Percentiles rank a stretch among this genome's conserved stretches.
Evolutionary conservation across 306 rosid genomes (phyloP).

Genomic region (Amphicarpaea edgeworthii): DNA sequence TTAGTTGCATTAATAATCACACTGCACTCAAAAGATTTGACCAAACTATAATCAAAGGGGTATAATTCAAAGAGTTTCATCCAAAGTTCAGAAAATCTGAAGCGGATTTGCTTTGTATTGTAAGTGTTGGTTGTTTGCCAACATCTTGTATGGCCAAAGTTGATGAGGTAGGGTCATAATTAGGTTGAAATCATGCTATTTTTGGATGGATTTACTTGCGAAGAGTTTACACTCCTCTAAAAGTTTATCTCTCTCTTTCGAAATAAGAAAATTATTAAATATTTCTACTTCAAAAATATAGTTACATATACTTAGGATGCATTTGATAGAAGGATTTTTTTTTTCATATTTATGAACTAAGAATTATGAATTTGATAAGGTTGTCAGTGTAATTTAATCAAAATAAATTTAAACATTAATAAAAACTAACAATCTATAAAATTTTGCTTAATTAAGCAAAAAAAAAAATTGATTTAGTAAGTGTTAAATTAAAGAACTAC

Average conservation of each 20-base stretch:
- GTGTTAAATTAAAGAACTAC: no score
- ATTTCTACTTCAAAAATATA: neutral
- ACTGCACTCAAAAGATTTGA: constrained; percentile 9
- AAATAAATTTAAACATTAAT: no score
- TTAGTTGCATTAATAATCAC: neutral
- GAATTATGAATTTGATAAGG: no score
- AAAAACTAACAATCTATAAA: no score
- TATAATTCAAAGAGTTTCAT: neutral
- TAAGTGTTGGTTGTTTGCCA: constrained; percentile 21
- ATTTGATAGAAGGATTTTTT: no score
- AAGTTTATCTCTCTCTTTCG: neutral
- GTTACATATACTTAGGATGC: neutral
- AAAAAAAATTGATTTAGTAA: no score
- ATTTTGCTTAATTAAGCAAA: no score
- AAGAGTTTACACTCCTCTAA: neutral
- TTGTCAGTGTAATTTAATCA: no score
- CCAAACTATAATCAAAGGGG: neutral
- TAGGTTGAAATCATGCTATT: neutral
- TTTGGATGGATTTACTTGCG: neutral
- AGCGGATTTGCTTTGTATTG: neutral
- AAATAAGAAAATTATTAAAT: neutral
- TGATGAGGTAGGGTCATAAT: constrained; percentile 13
- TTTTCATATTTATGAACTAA: no score
- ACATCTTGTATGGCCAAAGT: constrained; percentile 8
- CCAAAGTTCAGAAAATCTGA: constrained; percentile 1